phyloP scores from a whole-genome alignment of 768 basidiomycete species.

The Tricholoma saponaceum region DNA sequence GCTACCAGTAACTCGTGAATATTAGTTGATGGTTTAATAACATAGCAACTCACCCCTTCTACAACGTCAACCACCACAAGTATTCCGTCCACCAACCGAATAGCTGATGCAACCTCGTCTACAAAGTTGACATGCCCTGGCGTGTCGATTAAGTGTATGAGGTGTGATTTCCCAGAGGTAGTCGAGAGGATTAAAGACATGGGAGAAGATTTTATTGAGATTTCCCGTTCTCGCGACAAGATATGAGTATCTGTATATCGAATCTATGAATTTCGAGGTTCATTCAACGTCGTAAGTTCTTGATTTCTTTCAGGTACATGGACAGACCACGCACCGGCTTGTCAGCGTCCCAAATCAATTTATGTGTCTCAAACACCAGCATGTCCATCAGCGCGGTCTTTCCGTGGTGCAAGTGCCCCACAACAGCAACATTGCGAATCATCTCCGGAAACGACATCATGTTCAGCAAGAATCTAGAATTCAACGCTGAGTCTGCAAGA shows the following conservation, averaged over 20 bases:
- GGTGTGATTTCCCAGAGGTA: slow-evolving; percentile 87
- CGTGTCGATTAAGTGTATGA: slow-evolving; percentile 93
- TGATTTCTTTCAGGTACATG: neutral
- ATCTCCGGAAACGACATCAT: slow-evolving; percentile 90
- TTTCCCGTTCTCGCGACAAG: slow-evolving; percentile 80
- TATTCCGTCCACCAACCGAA: slow-evolving; percentile 87
- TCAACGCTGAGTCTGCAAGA: neutral
- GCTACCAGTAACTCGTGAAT: slow-evolving; percentile 33
- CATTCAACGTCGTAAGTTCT: neutral
- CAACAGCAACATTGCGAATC: slow-evolving; percentile 94
- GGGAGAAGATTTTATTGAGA: slow-evolving; percentile 95
- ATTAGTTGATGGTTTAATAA: neutral
- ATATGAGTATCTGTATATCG: slow-evolving; percentile 97
- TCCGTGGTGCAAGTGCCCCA: slow-evolving; percentile 96
- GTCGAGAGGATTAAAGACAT: slow-evolving; percentile 89
- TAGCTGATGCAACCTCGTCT: slow-evolving; percentile 91
- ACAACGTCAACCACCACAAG: slow-evolving; percentile 96
- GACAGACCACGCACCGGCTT: slow-evolving; percentile 55
- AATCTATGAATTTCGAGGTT: slow-evolving; percentile 41
- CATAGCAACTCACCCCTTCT: slow-evolving; percentile 70
- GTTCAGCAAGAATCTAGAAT: slow-evolving; percentile 79
- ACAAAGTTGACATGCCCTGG: slow-evolving; percentile 98
- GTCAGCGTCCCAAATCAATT: slow-evolving; percentile 91
- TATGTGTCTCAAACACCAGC: slow-evolving; percentile 96
- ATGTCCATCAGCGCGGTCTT: slow-evolving; percentile 97